Conservation (phyloP, 2,329 filamentous ascomycete genomes). For the Beauveria asiatica region DNA sequence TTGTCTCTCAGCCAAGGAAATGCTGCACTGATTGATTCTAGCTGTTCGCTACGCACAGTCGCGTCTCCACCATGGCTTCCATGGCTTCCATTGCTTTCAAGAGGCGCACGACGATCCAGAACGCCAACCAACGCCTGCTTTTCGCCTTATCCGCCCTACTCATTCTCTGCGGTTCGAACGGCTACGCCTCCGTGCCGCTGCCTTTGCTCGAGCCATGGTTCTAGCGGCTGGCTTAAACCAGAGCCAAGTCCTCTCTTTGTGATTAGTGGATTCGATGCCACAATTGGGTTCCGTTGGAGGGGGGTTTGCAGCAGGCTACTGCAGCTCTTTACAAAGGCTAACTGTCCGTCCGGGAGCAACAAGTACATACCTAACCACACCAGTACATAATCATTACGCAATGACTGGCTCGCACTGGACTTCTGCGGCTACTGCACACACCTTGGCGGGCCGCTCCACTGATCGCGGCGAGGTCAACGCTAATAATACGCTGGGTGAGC, state of each 20-base stretch:
- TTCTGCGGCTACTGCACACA: neutral
- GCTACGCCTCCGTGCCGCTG: neutral
- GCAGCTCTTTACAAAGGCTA: neutral
- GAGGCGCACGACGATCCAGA: neutral
- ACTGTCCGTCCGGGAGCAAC: neutral
- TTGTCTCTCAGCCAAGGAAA: neutral
- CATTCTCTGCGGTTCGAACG: neutral
- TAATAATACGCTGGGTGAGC: neutral
- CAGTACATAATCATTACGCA: neutral
- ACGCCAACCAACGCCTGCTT: neutral
- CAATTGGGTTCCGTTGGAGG: neutral
- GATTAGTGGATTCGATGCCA: neutral
- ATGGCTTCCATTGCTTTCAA: too few species aligned
- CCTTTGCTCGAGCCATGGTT: neutral
- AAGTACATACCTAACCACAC: neutral
- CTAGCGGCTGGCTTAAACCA: neutral
- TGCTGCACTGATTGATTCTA: too few species aligned
- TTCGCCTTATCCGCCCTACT: neutral
- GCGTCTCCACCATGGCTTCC: neutral
- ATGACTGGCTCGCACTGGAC: neutral
- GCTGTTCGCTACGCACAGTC: neutral
- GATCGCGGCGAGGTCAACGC: neutral
- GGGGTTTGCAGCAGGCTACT: neutral
- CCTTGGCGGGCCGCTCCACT: conserved; percentile 1
- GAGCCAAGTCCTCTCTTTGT: neutral